Conservation (phyloP, 768 basidiomycete species). For the Mycena vulgaris region DNA sequence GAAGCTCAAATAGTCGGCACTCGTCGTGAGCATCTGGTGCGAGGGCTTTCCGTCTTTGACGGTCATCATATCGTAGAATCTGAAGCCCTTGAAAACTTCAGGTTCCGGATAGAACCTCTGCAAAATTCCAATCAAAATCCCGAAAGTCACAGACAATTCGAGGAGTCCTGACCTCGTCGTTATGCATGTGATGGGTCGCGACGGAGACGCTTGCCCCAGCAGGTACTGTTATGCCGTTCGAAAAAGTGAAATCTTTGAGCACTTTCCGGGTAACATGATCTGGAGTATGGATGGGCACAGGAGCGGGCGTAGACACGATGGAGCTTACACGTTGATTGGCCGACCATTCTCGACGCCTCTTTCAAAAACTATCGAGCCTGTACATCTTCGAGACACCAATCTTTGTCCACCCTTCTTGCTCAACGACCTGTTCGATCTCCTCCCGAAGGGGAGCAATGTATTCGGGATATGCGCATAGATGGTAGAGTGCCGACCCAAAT, state of each 20-base stretch:
- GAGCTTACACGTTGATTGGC: background rate
- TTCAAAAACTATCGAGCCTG: constrained; percentile 31
- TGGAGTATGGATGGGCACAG: background rate
- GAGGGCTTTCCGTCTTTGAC: background rate
- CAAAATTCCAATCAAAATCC: background rate
- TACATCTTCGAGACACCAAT: constrained; percentile 12
- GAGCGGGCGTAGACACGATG: background rate
- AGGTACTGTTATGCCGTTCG: constrained; percentile 12
- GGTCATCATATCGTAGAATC: constrained; percentile 9
- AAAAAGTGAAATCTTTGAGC: constrained; percentile 27
- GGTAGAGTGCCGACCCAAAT: constrained; percentile 44
- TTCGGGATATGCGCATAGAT: constrained; percentile 53
- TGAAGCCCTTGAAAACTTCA: constrained; percentile 5
- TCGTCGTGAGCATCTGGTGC: constrained; percentile 34
- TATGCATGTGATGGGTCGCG: constrained; percentile 1
- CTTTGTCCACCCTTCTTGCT: constrained; percentile 25
- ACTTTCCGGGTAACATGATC: constrained; percentile 11
- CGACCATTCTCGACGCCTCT: constrained; percentile 19
- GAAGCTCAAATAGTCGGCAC: constrained; percentile 29
- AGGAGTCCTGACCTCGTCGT: constrained; percentile 33
- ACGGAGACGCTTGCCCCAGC: constrained; percentile 12
- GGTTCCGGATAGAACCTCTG: constrained; percentile 4
- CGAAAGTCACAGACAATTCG: background rate
- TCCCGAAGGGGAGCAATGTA: constrained; percentile 53
- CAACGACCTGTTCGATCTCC: constrained; percentile 43